Base-by-base conservation (phyloP, 2,329 filamentous ascomycete species). In the Ploettnerulaceae sp. region DNA sequence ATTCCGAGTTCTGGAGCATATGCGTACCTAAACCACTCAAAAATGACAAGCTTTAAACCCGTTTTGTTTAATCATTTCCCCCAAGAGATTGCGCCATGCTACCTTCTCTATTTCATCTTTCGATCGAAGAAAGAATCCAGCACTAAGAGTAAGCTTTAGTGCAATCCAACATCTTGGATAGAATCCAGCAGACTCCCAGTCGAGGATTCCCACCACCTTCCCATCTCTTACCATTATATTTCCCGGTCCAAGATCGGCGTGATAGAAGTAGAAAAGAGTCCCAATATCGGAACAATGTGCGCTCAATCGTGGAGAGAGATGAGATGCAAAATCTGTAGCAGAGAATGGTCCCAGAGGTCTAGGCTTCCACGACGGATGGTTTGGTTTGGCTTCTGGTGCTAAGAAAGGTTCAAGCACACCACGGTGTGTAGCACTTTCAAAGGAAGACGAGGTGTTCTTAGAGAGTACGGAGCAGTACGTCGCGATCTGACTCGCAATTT, bases 101-200 rank as follows among this genome's bases (percentile, higher is more conserved):
- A 17, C 17, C 12, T 12, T 9, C 6, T 39, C 17, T 20, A 8
- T 39, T n/a, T 12, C 14, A 28, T 28, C 24, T 28, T 17, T 39
- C n/a, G n/a, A n/a, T 18, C 12, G 36, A 2, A 39, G n/a, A 29
- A 17, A 29, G 11, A 39, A 39, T 5, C 36, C 36, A 39, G 36
- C 24, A 29, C 24, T 39, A 4, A 39, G 22, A 18, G 11, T 29
- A 4, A 35, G 43, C 18, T 47, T 48, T 18, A 41, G 38, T 2
- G 48, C 40, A 15, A 53, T 28, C 45, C 45, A 53, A 18, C 46
- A 53, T 26, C 14, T 20, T 2, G 45, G 51, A 15, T 34, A 51
- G 35, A 37, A 53, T 12, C 17, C 51, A 7, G 38, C 40, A 43
- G 38, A 28, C 31, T 53, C 51, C 48, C 48, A 53, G 31, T 53